Base-by-base conservation (phyloP, 192 early-diverging fungal genomes). In the Entrophospora sp. region DNA sequence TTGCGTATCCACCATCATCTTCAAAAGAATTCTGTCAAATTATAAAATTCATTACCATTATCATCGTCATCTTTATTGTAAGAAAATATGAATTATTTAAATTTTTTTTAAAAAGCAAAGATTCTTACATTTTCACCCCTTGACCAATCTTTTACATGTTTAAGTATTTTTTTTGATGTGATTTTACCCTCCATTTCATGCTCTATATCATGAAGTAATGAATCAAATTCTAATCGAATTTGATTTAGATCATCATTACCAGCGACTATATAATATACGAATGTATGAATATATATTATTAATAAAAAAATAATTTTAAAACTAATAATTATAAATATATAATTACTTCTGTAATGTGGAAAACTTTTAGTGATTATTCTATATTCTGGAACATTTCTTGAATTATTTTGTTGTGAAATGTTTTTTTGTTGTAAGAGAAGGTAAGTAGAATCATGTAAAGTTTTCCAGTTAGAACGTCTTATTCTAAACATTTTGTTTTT, bases 141-240 rank as follows among this genome's bases (percentile, higher is more conserved):
- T 24, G n/a, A 36, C 61, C 61, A 63, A 18, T 13, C 14, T 34
- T 48, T 63, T 32, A 63, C 1, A 22, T 63, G 61, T 35, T 68
- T 68, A 13, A 60, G 16, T 57, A 68, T 68, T 35, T 68, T 68
- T 45, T 68, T 68, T 27, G 57, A 30, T 9, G 56, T 68, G 24
- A 61, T 68, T 46, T 58, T 68, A 10, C 66, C 66, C 28, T 68
- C 66, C 1, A 68, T 37, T 3, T 61, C 40, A 13, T 56, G 27
- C 14, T 61, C 8, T 8, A 68, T 40, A 27, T 56, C 44, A 25
- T 56, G 9, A 44, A 61, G 42, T 27, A 68, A 14, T 25, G 43
- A 32, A 20, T 35, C 32, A 44, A 61, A 68, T 18, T 24, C 37
- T 34, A 61, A 56, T 28, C 24, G 4, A 25, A 61, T 45, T n/a